These are phyloP conservation scores for Ettlia oleoabundans DNA, from an alignment of 139 green algal species.

Conservation along the genomic window DNA sequence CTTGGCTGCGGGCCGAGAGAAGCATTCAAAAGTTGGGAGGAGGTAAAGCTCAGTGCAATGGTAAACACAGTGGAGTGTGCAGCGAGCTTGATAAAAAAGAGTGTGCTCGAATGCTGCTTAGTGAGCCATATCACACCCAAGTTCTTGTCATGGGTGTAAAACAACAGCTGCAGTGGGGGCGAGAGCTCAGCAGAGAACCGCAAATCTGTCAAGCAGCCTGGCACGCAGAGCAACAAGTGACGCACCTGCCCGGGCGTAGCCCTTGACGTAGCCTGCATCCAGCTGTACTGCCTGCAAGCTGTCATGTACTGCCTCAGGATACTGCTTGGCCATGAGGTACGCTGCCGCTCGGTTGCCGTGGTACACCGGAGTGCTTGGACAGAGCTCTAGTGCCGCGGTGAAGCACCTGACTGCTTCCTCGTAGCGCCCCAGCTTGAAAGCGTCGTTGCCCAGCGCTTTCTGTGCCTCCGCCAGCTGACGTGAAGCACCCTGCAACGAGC, in stretches of 20 bases:
- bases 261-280: constrained; percentile 43
- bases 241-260: constrained; percentile 34
- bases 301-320: constrained; percentile 40
- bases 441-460: background rate
- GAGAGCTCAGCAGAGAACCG: too few species aligned
- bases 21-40: background rate
- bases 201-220: background rate
- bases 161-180: too few species aligned
- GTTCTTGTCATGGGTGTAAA: background rate
- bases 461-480: constrained; percentile 17
- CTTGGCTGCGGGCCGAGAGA: constrained; percentile 16
- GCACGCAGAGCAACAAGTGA: too few species aligned
- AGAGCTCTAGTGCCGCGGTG: constrained; percentile 32
- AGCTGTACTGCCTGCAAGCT: constrained; percentile 36
- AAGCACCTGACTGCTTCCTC: constrained; percentile 48
- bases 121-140: too few species aligned
- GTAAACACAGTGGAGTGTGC: background rate
- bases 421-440: constrained; percentile 34
- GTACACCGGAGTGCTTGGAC: constrained; percentile 14
- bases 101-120: too few species aligned
- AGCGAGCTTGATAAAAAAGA: too few species aligned
- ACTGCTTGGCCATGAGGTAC: background rate
- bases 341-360: constrained; percentile 43
- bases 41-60: background rate
- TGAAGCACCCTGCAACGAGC: background rate